Conservation (phyloP, 2,329 filamentous ascomycete species). For the Ustilaginoidea virens region DNA sequence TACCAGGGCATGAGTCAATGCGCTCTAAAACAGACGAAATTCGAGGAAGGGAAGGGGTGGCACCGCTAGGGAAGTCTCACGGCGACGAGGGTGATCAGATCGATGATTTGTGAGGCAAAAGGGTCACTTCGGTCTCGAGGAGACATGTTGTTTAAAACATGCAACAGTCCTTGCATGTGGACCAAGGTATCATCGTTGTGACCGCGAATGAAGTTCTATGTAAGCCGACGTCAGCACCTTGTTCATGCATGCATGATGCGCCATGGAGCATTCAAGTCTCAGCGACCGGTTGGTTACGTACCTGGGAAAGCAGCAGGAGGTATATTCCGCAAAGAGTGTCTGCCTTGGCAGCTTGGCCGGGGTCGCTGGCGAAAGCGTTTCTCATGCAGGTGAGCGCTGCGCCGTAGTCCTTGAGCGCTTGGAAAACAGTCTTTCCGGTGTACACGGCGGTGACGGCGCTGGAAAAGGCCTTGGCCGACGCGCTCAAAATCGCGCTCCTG, state of each 20-base stretch:
- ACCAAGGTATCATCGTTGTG: constrained; percentile 3
- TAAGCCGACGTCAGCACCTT: no score
- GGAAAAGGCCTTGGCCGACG: constrained; percentile 16
- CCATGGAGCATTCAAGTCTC: no score
- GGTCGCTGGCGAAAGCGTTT: constrained; percentile 14
- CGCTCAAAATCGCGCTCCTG: constrained; percentile 27
- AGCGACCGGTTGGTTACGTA: no score
- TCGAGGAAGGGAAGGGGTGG: no score
- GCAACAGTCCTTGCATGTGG: constrained; percentile 3
- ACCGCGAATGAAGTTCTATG: constrained; percentile 2
- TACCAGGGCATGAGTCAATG: constrained; percentile 1
- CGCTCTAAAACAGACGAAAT: background rate
- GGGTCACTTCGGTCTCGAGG: background rate
- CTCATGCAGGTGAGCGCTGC: constrained; percentile 11
- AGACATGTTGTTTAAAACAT: constrained; percentile 2
- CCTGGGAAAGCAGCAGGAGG: constrained; percentile 17
- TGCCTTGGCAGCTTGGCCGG: constrained; percentile 10
- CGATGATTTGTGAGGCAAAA: constrained; percentile 4
- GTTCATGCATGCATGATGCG: no score
- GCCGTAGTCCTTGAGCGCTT: constrained; percentile 15
- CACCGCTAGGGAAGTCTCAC: constrained; percentile 1
- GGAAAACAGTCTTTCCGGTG: constrained; percentile 8
- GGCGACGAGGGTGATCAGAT: constrained; percentile 2
- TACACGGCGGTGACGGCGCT: constrained; percentile 11
- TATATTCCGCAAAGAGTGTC: constrained; percentile 23